Evolutionary conservation across 108 stramenopile genomes (phyloP).

Genomic region (Craspedostauros australis): DNA sequence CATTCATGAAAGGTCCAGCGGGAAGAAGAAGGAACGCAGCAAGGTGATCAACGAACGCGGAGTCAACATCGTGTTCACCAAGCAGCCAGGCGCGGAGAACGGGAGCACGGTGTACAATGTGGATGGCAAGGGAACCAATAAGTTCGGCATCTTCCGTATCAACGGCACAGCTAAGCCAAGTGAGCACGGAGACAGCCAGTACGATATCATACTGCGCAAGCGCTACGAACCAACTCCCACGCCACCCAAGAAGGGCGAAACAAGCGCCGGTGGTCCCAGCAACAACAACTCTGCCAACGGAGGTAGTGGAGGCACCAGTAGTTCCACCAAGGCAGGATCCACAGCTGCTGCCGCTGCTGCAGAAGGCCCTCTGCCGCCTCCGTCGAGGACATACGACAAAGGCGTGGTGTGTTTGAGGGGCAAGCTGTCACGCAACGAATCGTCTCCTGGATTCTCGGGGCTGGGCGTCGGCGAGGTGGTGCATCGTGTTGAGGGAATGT

Average conservation of each 20-base stretch:
- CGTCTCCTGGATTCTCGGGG: no score
- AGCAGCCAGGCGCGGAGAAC: slow-evolving; percentile 23
- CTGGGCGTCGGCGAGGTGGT: slow-evolving; percentile 45
- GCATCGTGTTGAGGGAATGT: slow-evolving; percentile 68
- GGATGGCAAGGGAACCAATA: slow-evolving; percentile 66
- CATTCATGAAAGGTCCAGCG: slow-evolving; percentile 54
- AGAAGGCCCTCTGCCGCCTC: slow-evolving; percentile 35
- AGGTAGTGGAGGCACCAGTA: no score
- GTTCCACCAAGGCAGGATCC: no score
- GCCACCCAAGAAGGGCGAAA: slow-evolving; percentile 20
- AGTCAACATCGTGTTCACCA: slow-evolving; percentile 65
- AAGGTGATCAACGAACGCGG: slow-evolving; percentile 66
- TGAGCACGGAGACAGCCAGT: slow-evolving; percentile 45
- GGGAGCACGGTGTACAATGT: slow-evolving; percentile 34
- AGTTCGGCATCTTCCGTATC: slow-evolving; percentile 71
- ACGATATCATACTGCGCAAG: slow-evolving; percentile 56
- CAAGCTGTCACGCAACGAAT: slow-evolving; percentile 46
- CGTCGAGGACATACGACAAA: slow-evolving; percentile 43
- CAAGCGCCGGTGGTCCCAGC: slow-evolving; percentile 13
- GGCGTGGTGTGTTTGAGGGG: slow-evolving; percentile 70
- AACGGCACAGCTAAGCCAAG: slow-evolving; percentile 59
- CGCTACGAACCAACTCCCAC: slow-evolving; percentile 36
- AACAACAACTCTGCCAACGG: no score
- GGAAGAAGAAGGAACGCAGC: slow-evolving; percentile 65
- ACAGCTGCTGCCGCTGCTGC: background rate